Evolutionary conservation across 352 stramenopile species (phyloP), one percentile per base, ranked within the genome.

Genomic region (Phytophthora hybrid): DNA sequence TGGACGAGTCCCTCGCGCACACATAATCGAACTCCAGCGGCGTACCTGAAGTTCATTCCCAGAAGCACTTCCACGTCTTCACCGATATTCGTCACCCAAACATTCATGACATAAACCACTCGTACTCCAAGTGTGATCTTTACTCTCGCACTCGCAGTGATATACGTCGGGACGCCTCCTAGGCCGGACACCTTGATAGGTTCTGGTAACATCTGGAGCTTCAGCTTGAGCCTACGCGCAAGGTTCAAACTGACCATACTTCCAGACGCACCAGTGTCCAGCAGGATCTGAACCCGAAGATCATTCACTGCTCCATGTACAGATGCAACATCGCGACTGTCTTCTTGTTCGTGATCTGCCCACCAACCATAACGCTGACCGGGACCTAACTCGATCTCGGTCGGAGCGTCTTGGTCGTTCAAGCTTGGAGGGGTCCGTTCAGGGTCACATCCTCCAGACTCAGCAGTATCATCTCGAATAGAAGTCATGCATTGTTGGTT

Each of bases 21-120:
- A 5, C 54, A 58, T 0, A 76, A 29, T 5, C 65, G 57, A 0
- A 82, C 72, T 9, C 72, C 72, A 13, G 69, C 49, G 1, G 46
- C 16, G 8, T 63, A n/a, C 66, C 79, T 81, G 59, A 79, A 82
- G n/a, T 82, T 58, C 59, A 78, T 73, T 0, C 76, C 71, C 0
- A 82, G 54, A 0, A 82, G 49, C 9, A 59, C 71, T 0, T 80
- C 64, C 16, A 80, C 54, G 0, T 69, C 76, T 4, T 74, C 51
- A 1, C 68, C 72, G 5, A 82, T 61, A 37, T 80, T 80, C 0
- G 16, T 69, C 1, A 61, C 41, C 67, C 67, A 82, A 0, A 82
- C 9, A 23, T 52, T 16, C 18, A 52, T 9, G 18, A 52, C n/a
- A 7, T 52, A 52, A n/a, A 52, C 44, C n/a, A 52, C 44, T 10